Conservation (phyloP, 1,284 basidiomycete species). For the Ustilago xerochloae region DNA sequence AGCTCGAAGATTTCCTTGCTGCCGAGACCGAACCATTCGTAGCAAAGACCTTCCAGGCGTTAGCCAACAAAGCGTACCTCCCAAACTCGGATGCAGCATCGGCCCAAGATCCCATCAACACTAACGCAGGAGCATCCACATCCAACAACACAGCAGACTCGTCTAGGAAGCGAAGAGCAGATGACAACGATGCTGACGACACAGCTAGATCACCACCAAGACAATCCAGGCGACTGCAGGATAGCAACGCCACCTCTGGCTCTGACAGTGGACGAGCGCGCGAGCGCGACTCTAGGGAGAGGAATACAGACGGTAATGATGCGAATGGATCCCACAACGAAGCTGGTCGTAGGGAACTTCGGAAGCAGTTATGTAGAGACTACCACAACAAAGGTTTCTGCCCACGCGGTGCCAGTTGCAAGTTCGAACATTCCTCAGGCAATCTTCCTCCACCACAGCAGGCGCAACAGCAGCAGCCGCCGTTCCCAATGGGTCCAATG, state of each 20-base stretch:
- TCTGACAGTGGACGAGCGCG: slow-evolving; percentile 25
- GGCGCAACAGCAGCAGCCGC: slow-evolving; percentile 19
- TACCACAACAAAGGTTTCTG: slow-evolving; percentile 76
- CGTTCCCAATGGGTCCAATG: slow-evolving; percentile 38
- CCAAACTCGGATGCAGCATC: slow-evolving; percentile 11
- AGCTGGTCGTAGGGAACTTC: slow-evolving; percentile 19
- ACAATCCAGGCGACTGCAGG: slow-evolving; percentile 37
- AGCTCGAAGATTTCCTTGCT: slow-evolving; percentile 91
- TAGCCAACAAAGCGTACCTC: slow-evolving; percentile 55
- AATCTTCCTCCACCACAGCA: slow-evolving; percentile 26
- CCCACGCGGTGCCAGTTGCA: slow-evolving; percentile 87
- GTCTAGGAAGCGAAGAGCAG: slow-evolving; percentile 51
- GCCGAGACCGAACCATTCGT: slow-evolving; percentile 84
- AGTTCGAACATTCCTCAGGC: slow-evolving; percentile 78
- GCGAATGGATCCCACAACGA: slow-evolving; percentile 21
- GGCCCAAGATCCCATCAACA: slow-evolving; percentile 14
- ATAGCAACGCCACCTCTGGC: slow-evolving; percentile 8
- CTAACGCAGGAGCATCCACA: slow-evolving; percentile 19
- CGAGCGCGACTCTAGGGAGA: slow-evolving; percentile 37
- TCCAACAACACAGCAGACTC: slow-evolving; percentile 9
- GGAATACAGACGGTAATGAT: slow-evolving; percentile 15
- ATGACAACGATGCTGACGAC: slow-evolving; percentile 41
- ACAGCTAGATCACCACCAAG: slow-evolving; percentile 37
- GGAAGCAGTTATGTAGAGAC: slow-evolving; percentile 62
- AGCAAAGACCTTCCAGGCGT: slow-evolving; percentile 81